Percentiles rank a stretch among this genome's conserved stretches.
These are phyloP conservation scores for Afroboletus lepidellus DNA, from an alignment of 1,284 basidiomycete genomes.

Conservation along the genomic window DNA sequence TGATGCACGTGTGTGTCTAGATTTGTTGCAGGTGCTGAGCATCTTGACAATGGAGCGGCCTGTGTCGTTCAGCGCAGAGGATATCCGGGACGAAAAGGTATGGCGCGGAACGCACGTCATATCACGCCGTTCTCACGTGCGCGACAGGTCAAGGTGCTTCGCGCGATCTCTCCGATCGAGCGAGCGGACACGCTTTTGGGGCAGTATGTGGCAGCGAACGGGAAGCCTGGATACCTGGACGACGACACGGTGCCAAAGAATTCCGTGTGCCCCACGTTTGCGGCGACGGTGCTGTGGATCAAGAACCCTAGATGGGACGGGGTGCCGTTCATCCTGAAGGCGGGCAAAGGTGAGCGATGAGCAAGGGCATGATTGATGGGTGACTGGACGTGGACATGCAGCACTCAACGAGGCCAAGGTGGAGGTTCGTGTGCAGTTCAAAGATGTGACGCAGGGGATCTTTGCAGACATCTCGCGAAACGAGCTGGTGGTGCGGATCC, in stretches of 20 bases:
- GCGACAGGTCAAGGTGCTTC: slow-evolving; percentile 87
- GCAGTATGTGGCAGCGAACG: slow-evolving; percentile 85
- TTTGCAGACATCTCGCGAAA: slow-evolving; percentile 94
- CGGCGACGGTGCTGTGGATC: slow-evolving; percentile 85
- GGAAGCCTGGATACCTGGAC: slow-evolving; percentile 96
- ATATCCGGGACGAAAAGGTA: slow-evolving; percentile 96
- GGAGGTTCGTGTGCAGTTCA: slow-evolving; percentile 95
- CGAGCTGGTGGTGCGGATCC: slow-evolving; percentile 93
- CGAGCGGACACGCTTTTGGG: slow-evolving; percentile 82
- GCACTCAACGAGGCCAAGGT: slow-evolving; percentile 97
- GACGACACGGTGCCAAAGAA: slow-evolving; percentile 91
- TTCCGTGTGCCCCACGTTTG: slow-evolving; percentile 91
- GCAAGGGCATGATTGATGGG: slow-evolving; percentile 3
- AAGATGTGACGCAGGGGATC: slow-evolving; percentile 92
- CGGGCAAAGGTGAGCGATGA: slow-evolving; percentile 80
- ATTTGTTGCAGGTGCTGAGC: slow-evolving; percentile 89
- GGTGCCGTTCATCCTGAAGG: slow-evolving; percentile 95
- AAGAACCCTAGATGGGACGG: slow-evolving; percentile 97
- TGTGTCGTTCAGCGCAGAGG: slow-evolving; percentile 94
- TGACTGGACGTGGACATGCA: slow-evolving; percentile 32
- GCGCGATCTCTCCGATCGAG: slow-evolving; percentile 82
- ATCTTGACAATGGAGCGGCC: slow-evolving; percentile 95
- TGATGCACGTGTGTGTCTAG: slow-evolving; percentile 42
- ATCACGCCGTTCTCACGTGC: slow-evolving; percentile 15
- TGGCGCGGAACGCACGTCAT: slow-evolving; percentile 16